phyloP scores from a whole-genome alignment of 2,329 filamentous ascomycete genomes.

The Tolypocladium cylindrosporum region DNA sequence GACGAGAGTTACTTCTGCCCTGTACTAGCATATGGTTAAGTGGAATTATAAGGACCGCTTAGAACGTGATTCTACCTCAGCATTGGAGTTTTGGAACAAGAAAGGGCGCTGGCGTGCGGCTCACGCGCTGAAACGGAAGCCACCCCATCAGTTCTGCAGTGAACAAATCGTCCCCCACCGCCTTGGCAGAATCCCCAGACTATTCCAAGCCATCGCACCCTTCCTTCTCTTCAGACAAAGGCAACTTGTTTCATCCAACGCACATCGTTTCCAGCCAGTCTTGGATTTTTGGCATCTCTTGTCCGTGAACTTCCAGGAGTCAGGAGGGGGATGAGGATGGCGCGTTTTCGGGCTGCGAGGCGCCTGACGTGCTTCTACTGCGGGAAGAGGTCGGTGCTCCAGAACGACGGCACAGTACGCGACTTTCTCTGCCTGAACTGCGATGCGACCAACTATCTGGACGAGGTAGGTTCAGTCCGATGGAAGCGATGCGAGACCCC shows the following conservation, averaged over 20 bases:
- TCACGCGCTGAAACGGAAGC: background rate
- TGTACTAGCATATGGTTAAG: too few species aligned
- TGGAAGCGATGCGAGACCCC: rapidly evolving
- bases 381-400: conserved; percentile 53
- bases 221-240: background rate
- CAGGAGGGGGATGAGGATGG: conserved; percentile 21
- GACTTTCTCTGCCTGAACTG: conserved; percentile 69
- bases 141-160: background rate
- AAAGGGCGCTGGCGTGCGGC: too few species aligned
- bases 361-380: conserved; percentile 75
- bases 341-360: conserved; percentile 28
- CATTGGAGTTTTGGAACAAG: too few species aligned
- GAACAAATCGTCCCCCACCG: background rate
- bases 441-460: conserved; percentile 81
- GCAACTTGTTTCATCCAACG: background rate
- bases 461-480: conserved; percentile 50
- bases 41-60: too few species aligned
- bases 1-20: too few species aligned
- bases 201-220: background rate
- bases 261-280: background rate
- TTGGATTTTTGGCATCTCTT: background rate
- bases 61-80: too few species aligned
- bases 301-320: background rate
- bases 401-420: conserved; percentile 45
- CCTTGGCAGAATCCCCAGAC: conserved; percentile 7